Conservation (phyloP, 169 alveolate genomes). For the Plasmodium adleri region DNA sequence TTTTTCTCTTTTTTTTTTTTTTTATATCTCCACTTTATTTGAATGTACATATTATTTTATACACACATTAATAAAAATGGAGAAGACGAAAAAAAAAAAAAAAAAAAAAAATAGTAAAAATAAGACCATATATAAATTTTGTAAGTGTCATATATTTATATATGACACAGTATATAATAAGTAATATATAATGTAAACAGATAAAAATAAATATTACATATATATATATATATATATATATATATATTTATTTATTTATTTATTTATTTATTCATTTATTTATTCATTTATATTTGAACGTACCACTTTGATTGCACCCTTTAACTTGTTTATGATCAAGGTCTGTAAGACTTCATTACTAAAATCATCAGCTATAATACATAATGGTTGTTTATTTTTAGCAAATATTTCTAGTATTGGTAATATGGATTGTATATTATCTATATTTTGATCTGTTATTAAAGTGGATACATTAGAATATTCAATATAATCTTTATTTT, state of each 20-base stretch:
- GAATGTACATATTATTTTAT: neutral
- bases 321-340: slow-evolving; percentile 89
- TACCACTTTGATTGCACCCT: slow-evolving; percentile 90
- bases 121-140: too few relatives aligned
- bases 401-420: slow-evolving; percentile 90
- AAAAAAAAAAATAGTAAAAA: neutral
- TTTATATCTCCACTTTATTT: slow-evolving; percentile 23
- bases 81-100: neutral
- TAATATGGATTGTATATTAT: slow-evolving; percentile 87
- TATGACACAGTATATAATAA: too few relatives aligned
- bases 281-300: neutral
- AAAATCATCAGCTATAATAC: slow-evolving; percentile 91
- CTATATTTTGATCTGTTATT: slow-evolving; percentile 89
- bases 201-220: neutral
- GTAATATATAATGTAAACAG: neutral
- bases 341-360: slow-evolving; percentile 91
- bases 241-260: neutral
- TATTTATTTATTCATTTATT: neutral
- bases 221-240: neutral
- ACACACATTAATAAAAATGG: slow-evolving; percentile 7
- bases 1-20: slow-evolving; percentile 17
- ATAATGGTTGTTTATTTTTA: slow-evolving; percentile 87
- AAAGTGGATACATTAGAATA: slow-evolving; percentile 87
- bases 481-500: slow-evolving; percentile 89
- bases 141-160: too few relatives aligned